These are phyloP conservation scores for Chaetomium cochliodes DNA, from an alignment of 495 filamentous ascomycete species.

Conservation along the genomic window DNA sequence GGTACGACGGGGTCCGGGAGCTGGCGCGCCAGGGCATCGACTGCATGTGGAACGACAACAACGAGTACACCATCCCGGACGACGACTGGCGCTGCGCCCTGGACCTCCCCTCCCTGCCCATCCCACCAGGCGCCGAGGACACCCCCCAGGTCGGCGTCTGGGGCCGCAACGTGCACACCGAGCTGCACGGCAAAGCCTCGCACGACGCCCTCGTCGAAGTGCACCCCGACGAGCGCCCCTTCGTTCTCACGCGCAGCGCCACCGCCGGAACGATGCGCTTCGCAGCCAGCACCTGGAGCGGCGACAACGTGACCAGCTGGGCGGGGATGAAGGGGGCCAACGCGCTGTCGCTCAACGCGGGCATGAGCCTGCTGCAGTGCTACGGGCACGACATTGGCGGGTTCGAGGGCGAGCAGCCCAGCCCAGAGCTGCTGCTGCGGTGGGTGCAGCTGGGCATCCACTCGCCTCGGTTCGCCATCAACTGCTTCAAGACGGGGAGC, in stretches of 20 bases:
- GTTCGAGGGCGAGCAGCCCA: constrained; percentile 68
- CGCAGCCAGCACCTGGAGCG: constrained; percentile 64
- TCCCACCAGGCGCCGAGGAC: constrained; percentile 33
- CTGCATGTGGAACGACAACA: constrained; percentile 76
- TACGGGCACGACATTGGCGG: constrained; percentile 72
- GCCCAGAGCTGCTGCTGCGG: constrained; percentile 64
- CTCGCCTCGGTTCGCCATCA: constrained; percentile 68
- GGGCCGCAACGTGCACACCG: constrained; percentile 63
- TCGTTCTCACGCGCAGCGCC: constrained; percentile 65
- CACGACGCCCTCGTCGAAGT: constrained; percentile 59
- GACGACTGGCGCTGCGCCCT: constrained; percentile 63
- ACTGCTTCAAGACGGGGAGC: constrained; percentile 68
- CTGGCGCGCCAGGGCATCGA: constrained; percentile 63
- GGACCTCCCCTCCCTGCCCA: constrained; percentile 34
- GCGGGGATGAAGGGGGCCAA: constrained; percentile 13
- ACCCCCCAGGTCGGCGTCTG: constrained; percentile 54
- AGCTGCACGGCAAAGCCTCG: constrained; percentile 57
- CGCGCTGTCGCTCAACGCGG: constrained; percentile 52
- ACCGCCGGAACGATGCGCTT: constrained; percentile 68
- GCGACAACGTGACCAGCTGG: constrained; percentile 66
- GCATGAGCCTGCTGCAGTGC: constrained; percentile 64
- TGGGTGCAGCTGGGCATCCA: constrained; percentile 70
- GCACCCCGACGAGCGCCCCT: constrained; percentile 57
- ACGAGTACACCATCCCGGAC: constrained; percentile 65
- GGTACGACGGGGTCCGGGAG: constrained; percentile 61